These are phyloP conservation scores for Magnolia sinica DNA, from an alignment of 164 flowering plant species.

Conservation along the genomic window DNA sequence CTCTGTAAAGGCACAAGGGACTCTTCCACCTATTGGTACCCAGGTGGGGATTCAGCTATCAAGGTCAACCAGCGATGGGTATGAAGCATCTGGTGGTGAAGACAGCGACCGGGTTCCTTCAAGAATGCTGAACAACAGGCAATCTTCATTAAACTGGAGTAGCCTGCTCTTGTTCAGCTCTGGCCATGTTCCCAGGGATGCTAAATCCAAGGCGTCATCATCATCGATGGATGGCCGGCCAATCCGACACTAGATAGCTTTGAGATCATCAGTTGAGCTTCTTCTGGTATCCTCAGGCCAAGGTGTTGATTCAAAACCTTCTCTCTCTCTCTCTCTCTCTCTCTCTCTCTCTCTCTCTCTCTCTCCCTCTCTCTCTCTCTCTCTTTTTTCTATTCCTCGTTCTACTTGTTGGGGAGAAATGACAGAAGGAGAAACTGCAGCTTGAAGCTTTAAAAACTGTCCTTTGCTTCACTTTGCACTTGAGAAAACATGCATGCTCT, in stretches of 20 bases:
- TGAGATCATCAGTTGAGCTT: constrained; percentile 12
- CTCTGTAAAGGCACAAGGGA: constrained; percentile 65
- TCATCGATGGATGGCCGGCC: constrained; percentile 28
- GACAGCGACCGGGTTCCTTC: constrained; percentile 83
- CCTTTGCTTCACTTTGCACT: not conserved
- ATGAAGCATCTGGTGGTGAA: constrained; percentile 97
- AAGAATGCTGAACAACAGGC: constrained; percentile 40
- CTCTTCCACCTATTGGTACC: constrained; percentile 29
- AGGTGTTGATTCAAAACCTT: not conserved
- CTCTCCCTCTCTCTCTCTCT: no score
- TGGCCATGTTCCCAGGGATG: constrained; percentile 34
- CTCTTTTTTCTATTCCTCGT: no score
- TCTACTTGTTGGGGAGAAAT: not conserved
- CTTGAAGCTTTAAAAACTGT: not conserved
- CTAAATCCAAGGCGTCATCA: constrained; percentile 37
- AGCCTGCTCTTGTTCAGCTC: constrained; percentile 40
- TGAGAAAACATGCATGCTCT: not conserved
- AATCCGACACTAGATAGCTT: constrained; percentile 33
- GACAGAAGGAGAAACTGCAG: not conserved
- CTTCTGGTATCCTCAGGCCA: not conserved
- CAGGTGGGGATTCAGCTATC: constrained; percentile 56
- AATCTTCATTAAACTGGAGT: constrained; percentile 52
- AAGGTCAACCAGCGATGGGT: constrained; percentile 91
- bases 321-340: no score
- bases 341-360: no score